Percentiles rank a stretch among this genome's conserved stretches.
Conservation (phyloP, 2,329 filamentous ascomycete genomes). For the Acrodontium crateriforme region DNA sequence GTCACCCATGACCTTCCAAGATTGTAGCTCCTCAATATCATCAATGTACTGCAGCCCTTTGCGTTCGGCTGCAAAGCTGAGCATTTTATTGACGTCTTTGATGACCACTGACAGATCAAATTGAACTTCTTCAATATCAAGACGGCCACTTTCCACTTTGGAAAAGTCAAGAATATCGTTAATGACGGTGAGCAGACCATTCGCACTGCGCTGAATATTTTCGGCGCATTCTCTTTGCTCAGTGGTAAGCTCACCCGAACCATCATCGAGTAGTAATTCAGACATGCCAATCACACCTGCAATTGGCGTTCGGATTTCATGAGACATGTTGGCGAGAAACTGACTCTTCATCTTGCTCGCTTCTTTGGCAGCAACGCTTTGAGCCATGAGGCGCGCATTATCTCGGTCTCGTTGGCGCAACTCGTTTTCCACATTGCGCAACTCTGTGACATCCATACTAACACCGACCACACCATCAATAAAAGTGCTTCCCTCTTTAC, state of each 20-base stretch:
- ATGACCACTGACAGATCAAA: slow-evolving; percentile 63
- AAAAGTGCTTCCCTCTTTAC: slow-evolving; percentile 36
- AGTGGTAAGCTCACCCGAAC: slow-evolving; percentile 37
- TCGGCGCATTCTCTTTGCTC: slow-evolving; percentile 64
- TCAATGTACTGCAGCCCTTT: slow-evolving; percentile 63
- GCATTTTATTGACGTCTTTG: slow-evolving; percentile 72
- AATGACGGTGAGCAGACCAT: slow-evolving; percentile 72
- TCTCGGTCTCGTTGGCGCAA: slow-evolving; percentile 49
- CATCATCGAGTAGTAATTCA: slow-evolving; percentile 56
- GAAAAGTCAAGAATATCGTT: slow-evolving; percentile 87
- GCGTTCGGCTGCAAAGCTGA: slow-evolving; percentile 68
- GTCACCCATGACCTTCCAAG: slow-evolving; percentile 70
- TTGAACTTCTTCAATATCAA: slow-evolving; percentile 69
- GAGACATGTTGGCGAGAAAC: slow-evolving; percentile 52
- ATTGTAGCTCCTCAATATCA: slow-evolving; percentile 47
- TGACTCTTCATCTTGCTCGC: slow-evolving; percentile 68
- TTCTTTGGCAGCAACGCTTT: slow-evolving; percentile 66
- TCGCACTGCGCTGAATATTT: slow-evolving; percentile 66
- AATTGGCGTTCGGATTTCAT: slow-evolving; percentile 43
- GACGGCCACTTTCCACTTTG: slow-evolving; percentile 60
- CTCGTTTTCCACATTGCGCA: slow-evolving; percentile 50
- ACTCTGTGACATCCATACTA: slow-evolving; percentile 66
- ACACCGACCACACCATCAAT: slow-evolving; percentile 64
- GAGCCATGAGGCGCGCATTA: slow-evolving; percentile 56
- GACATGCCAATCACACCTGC: slow-evolving; percentile 71